Conservation (phyloP, 2,329 filamentous ascomycete species). For the Aureobasidium sp. region DNA sequence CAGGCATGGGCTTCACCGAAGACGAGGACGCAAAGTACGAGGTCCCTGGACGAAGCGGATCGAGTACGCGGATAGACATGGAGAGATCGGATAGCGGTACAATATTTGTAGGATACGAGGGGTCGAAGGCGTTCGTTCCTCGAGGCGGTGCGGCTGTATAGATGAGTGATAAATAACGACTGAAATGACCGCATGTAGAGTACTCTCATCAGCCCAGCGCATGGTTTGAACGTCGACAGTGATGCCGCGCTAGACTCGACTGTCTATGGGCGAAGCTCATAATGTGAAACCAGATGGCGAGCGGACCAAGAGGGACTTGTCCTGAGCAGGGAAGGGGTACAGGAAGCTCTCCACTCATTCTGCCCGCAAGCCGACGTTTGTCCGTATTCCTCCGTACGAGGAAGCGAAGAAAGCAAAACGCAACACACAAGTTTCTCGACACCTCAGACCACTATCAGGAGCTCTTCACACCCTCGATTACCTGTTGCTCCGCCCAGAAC, state of each 20-base stretch:
- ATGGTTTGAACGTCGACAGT: neutral
- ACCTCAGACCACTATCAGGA: neutral
- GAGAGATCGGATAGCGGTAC: neutral
- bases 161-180: neutral
- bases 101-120: slow-evolving; percentile 8
- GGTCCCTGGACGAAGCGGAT: neutral
- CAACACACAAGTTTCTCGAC: neutral
- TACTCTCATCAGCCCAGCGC: neutral
- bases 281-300: too few species aligned
- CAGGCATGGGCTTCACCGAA: slow-evolving; percentile 1
- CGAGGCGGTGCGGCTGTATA: neutral
- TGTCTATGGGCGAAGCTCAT: too few species aligned
- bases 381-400: neutral
- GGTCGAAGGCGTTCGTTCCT: neutral
- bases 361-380: neutral
- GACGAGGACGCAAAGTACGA: neutral
- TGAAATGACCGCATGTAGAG: neutral
- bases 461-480: too few species aligned
- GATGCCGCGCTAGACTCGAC: too few species aligned
- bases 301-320: too few species aligned
- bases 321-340: too few species aligned
- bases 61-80: slow-evolving; percentile 1
- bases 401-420: neutral
- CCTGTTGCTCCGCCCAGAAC: too few species aligned
- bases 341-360: neutral